Evolutionary conservation across 1,139 yeast species (phyloP), one percentile per base, ranked within the genome.

Genomic region (Magnusiomyces suaveolens): DNA sequence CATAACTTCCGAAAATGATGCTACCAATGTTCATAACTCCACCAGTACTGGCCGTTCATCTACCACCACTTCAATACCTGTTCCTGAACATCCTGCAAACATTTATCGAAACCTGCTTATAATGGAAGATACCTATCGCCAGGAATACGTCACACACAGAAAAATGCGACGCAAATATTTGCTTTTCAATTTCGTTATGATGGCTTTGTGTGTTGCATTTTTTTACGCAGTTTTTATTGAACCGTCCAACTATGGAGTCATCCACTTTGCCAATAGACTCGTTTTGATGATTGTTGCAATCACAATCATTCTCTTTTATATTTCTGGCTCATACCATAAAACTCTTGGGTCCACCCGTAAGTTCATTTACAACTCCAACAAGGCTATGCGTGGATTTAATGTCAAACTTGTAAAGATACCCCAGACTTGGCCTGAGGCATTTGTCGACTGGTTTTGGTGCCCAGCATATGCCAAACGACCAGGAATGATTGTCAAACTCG

Each of bases 321-420:
- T 92, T 43, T 85, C 95, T 29, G 98, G 97, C 1, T 94, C 89
- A 69, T 90, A 90, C 67, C 81, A 80, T 57, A 80, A 92, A 59
- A 87, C 96, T 0, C 85, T 92, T 57, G 86, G 87, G 10, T 74
- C 83, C 49, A 95, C 97, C 1, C 77, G 95, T 56, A 78, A 80
- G 64, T 90, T 89, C 66, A 72, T 90, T 54, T 75, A 83, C 1
- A 80, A 86, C 26, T 83, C 97, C 2, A 92, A 92, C 68, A 88
- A 87, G 64, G 97, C 97, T 0, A 73, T 90, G 46, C 73, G 96
- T 54, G 92, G 87, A 63, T 74, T 90, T 62, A 90, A 92, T 66
- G 76, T 88, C 49, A 77, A 90, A 60, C 69, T 89, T 46, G 92
- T 88, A 32, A 84, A 83, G 63, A 83, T 84, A 18, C 78, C 80